phyloP scores from a whole-genome alignment of 2,329 filamentous ascomycete species.

The Pseudocercospora pini-densiflorae region DNA sequence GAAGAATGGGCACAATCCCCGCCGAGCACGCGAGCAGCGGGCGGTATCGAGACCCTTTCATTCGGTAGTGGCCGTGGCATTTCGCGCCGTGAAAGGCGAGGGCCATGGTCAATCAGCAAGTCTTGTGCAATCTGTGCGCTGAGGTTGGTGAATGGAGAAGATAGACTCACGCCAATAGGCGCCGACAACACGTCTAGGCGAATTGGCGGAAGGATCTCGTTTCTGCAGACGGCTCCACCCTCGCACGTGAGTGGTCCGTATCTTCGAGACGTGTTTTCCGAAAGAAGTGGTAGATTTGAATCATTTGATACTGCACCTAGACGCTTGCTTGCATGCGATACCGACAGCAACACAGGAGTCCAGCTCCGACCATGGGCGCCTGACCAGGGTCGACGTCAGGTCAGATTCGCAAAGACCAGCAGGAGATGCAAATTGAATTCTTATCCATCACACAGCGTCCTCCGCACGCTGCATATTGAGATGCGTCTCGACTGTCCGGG shows the following conservation, averaged over 20 bases:
- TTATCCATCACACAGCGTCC: neutral
- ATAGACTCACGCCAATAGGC: slow-evolving; percentile 2
- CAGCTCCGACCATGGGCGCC: neutral
- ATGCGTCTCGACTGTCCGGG: neutral
- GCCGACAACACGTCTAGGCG: neutral
- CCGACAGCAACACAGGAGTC: neutral
- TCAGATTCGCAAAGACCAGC: neutral
- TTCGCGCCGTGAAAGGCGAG: slow-evolving; percentile 2
- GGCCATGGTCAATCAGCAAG: neutral
- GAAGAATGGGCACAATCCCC: neutral
- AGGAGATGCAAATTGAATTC: neutral
- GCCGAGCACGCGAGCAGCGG: slow-evolving; percentile 7
- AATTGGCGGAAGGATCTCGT: neutral
- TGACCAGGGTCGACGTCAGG: neutral
- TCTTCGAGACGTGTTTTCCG: neutral
- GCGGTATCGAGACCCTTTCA: neutral
- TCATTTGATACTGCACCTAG: no score
- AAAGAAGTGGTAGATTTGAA: neutral
- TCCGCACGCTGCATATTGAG: neutral
- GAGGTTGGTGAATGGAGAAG: slow-evolving; percentile 3
- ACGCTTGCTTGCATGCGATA: neutral
- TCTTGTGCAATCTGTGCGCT: neutral
- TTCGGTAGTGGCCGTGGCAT: slow-evolving; percentile 8
- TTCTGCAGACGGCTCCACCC: neutral
- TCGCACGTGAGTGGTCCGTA: neutral